Conservation (phyloP, 23 red algal genomes). For the Pyropia haitanensis region DNA sequence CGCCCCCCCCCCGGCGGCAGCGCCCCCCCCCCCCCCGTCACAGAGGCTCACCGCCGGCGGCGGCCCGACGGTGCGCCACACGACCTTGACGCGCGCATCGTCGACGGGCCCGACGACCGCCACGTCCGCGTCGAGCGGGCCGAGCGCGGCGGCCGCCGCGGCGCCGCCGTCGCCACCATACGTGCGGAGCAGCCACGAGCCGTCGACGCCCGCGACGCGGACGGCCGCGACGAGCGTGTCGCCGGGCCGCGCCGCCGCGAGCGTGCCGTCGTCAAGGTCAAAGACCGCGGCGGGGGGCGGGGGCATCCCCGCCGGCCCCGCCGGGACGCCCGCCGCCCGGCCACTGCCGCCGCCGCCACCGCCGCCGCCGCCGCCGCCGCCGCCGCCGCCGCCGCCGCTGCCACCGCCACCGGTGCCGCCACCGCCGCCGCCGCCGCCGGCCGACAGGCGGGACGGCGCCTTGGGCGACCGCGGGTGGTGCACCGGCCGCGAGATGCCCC, state of each 20-base stretch:
- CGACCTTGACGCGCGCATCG: constrained; percentile 36
- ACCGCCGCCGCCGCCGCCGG: not conserved
- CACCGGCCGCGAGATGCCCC: constrained; percentile 15
- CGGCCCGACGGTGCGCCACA: constrained; percentile 34
- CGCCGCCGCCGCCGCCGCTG: not conserved
- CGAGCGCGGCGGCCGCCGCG: constrained; percentile 28
- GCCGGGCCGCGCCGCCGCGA: constrained; percentile 28
- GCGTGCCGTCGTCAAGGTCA: constrained; percentile 27
- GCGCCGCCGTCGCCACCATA: constrained; percentile 27
- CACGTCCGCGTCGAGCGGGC: constrained; percentile 31
- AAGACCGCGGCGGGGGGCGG: too few species aligned
- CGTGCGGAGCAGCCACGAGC: constrained; percentile 26
- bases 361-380: not conserved
- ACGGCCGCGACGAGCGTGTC: constrained; percentile 51
- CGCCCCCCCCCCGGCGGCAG: too few species aligned
- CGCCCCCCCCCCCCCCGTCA: too few species aligned
- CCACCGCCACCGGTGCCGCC: not conserved
- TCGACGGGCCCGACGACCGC: constrained; percentile 40
- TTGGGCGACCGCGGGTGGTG: constrained; percentile 40
- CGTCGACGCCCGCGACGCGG: constrained; percentile 20
- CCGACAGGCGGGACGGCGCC: constrained; percentile 6
- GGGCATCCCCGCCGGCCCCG: too few species aligned
- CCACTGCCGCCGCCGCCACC: not conserved
- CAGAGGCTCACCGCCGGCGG: constrained; percentile 24
- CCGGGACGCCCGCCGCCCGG: not conserved